Conservation (phyloP, 108 stramenopile species). For the Poteriospumella lacustris region DNA sequence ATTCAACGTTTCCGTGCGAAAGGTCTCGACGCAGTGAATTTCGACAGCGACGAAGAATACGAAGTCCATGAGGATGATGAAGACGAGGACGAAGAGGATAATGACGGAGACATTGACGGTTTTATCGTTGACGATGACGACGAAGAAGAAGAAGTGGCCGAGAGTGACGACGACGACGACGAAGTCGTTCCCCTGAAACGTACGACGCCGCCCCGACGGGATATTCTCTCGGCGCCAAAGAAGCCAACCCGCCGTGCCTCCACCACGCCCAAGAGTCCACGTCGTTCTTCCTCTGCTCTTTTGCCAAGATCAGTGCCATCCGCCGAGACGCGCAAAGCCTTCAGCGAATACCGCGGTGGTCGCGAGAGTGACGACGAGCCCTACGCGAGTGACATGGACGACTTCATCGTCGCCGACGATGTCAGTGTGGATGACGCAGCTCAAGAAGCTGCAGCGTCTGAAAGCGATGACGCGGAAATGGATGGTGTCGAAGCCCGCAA, state of each 20-base stretch:
- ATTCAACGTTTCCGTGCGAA: no score
- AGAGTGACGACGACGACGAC: not conserved
- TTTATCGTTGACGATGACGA: conserved; percentile 20
- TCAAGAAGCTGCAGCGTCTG: not conserved
- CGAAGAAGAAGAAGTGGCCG: conserved; percentile 12
- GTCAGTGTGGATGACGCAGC: no score
- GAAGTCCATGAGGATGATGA: no score
- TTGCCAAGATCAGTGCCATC: no score
- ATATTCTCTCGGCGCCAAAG: not conserved
- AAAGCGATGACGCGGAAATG: not conserved
- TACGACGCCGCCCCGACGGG: not conserved
- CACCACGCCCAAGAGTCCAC: not conserved
- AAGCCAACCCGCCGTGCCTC: not conserved
- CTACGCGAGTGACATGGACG: no score
- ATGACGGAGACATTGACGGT: not conserved
- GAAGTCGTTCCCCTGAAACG: not conserved
- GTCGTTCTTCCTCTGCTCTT: no score
- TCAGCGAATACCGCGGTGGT: no score
- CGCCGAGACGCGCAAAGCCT: no score
- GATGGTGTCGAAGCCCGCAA: not conserved
- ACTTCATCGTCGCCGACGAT: no score
- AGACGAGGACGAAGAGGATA: not conserved
- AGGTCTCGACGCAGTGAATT: no score
- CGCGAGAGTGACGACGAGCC: no score
- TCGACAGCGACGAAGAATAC: no score